Conservation (phyloP, 768 basidiomycete species). For the Strobilomyces echinocephalus region DNA sequence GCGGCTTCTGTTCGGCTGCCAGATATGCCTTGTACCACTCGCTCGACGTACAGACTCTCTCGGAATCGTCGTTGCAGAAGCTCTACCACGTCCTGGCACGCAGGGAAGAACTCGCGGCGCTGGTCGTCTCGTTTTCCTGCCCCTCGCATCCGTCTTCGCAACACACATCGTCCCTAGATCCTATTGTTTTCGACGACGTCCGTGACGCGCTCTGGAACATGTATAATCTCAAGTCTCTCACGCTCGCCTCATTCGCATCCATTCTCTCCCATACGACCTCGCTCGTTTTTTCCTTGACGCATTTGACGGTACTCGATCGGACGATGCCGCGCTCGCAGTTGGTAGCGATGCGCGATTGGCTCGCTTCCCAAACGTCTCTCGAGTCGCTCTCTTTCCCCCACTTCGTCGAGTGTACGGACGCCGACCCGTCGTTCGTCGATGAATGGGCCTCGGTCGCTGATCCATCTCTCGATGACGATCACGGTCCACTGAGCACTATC, state of each 20-base stretch:
- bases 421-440: background rate
- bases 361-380: conserved; percentile 22
- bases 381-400: conserved; percentile 27
- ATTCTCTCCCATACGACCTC: conserved; percentile 17
- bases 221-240: conserved; percentile 26
- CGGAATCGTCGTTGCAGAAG: conserved; percentile 10
- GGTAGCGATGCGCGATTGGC: conserved; percentile 20
- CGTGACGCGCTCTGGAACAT: conserved; percentile 27
- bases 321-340: conserved; percentile 21
- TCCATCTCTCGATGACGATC: background rate
- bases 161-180: background rate
- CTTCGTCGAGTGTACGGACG: conserved; percentile 13
- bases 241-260: conserved; percentile 22
- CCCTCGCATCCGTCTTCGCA: conserved; percentile 20
- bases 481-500: background rate
- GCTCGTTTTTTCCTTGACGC: conserved; percentile 21
- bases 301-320: conserved; percentile 27
- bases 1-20: conserved; percentile 16
- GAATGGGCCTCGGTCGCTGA: conserved; percentile 6
- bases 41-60: conserved; percentile 16
- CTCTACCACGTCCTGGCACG: conserved; percentile 20
- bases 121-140: conserved; percentile 23
- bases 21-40: conserved; percentile 22
- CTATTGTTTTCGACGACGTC: conserved; percentile 17
- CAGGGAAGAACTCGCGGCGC: conserved; percentile 18